Conservation (phyloP, 2,329 filamentous ascomycete genomes). For the Alternaria panax region DNA sequence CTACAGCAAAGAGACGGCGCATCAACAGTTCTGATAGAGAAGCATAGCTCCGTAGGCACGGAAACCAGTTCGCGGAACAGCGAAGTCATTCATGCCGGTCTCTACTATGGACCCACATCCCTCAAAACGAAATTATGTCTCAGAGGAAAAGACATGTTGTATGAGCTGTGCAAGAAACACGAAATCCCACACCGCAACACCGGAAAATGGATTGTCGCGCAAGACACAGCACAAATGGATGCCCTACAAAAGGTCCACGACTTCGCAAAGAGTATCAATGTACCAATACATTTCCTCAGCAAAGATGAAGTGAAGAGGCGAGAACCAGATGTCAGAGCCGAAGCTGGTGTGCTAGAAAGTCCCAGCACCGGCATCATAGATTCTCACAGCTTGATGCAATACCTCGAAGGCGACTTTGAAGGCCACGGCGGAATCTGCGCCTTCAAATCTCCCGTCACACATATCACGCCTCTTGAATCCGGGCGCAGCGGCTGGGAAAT, state of each 20-base stretch:
- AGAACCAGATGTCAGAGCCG: slow-evolving; percentile 79
- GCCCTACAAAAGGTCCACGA: slow-evolving; percentile 65
- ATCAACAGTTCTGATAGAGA: slow-evolving; percentile 80
- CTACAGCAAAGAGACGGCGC: slow-evolving; percentile 68
- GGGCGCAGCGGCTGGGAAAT: slow-evolving; percentile 75
- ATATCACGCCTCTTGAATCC: slow-evolving; percentile 61
- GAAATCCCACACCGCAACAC: slow-evolving; percentile 75
- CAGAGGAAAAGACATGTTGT: slow-evolving; percentile 76
- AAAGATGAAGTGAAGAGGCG: slow-evolving; percentile 65
- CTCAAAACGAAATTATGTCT: slow-evolving; percentile 89
- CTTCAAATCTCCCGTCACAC: slow-evolving; percentile 70
- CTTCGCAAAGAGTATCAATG: slow-evolving; percentile 62
- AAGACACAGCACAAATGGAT: slow-evolving; percentile 73
- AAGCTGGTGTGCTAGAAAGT: slow-evolving; percentile 79
- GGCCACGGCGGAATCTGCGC: slow-evolving; percentile 78
- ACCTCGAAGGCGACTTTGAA: slow-evolving; percentile 78
- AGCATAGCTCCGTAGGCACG: slow-evolving; percentile 76
- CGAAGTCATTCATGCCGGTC: slow-evolving; percentile 94
- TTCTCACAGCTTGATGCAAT: slow-evolving; percentile 83
- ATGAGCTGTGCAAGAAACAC: slow-evolving; percentile 74
- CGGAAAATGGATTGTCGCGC: slow-evolving; percentile 95
- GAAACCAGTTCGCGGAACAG: slow-evolving; percentile 92
- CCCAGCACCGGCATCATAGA: slow-evolving; percentile 90
- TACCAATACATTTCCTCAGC: slow-evolving; percentile 76
- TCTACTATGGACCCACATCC: slow-evolving; percentile 81